Evolutionary conservation across 192 early-diverging fungal species (phyloP).

Genomic region (Dimargaris cristalligena): DNA sequence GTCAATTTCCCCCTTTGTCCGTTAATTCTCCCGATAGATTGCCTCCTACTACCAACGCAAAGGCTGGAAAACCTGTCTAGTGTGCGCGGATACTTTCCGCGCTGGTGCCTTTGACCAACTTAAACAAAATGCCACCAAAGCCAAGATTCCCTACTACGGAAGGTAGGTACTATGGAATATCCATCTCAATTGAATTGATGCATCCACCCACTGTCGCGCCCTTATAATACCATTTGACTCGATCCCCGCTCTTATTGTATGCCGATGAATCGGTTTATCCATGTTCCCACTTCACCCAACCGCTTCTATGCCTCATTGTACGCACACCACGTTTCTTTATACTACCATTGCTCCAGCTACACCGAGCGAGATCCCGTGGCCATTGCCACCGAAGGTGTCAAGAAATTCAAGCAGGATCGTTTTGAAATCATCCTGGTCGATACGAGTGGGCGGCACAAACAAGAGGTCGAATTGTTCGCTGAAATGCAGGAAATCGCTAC

Average conservation of each 20-base stretch:
- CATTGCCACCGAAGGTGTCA: conserved; percentile 81
- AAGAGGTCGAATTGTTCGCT: conserved; percentile 83
- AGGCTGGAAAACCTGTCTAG: conserved; percentile 81
- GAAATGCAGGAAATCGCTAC: conserved; percentile 91
- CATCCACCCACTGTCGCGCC: no score
- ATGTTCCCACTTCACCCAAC: neutral
- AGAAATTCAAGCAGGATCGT: conserved; percentile 78
- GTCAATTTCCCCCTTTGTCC: no score
- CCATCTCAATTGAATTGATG: neutral
- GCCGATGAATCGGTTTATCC: no score
- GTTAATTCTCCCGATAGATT: conserved; percentile 31
- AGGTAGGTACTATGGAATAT: conserved; percentile 21
- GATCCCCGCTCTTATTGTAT: no score
- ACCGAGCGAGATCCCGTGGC: conserved; percentile 84
- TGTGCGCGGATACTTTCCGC: conserved; percentile 93
- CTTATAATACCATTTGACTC: no score
- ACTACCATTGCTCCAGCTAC: conserved; percentile 42
- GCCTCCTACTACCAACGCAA: conserved; percentile 84
- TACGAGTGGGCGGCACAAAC: conserved; percentile 90
- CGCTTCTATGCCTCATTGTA: neutral
- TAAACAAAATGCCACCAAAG: conserved; percentile 93
- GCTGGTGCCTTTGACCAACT: conserved; percentile 98
- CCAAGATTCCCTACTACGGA: conserved; percentile 93
- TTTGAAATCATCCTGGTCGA: conserved; percentile 98
- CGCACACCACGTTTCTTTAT: no score